These are phyloP conservation scores for Nymphaea colorata DNA, from an alignment of 164 flowering plant genomes.

Conservation along the genomic window DNA sequence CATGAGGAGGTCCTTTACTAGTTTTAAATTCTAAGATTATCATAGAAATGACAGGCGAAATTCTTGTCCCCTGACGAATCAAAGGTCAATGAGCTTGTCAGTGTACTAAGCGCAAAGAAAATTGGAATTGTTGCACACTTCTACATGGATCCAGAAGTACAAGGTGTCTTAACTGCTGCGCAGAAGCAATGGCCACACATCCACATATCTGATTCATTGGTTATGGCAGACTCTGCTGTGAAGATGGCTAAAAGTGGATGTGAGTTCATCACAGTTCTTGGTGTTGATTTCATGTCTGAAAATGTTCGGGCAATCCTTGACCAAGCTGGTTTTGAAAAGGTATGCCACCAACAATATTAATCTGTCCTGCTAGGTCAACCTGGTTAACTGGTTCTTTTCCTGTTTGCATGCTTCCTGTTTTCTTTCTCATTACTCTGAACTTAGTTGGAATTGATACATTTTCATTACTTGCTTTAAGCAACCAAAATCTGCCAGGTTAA, in stretches of 20 bases:
- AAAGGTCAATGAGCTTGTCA: conserved; percentile 72
- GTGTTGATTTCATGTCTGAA: conserved; percentile 99
- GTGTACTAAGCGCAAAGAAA: conserved; percentile 67
- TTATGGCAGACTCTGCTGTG: conserved; percentile 93
- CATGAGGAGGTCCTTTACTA: too few relatives aligned
- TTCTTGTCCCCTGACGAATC: conserved; percentile 66
- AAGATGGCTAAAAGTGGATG: conserved; percentile 94
- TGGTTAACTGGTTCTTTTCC: neutral
- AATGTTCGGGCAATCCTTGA: conserved; percentile 98
- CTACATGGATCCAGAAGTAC: conserved; percentile 99
- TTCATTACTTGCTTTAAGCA: too few relatives aligned
- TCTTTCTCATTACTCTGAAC: neutral
- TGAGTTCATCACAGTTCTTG: conserved; percentile 66
- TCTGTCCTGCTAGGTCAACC: neutral
- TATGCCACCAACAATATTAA: conserved; percentile 10
- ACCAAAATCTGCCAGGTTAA: too few relatives aligned
- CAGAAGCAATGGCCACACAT: conserved; percentile 93
- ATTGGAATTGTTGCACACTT: conserved; percentile 94
- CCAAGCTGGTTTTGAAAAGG: conserved; percentile 84
- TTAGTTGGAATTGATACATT: too few relatives aligned
- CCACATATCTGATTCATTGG: conserved; percentile 86
- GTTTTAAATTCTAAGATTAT: conserved; percentile 3
- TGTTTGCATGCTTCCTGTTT: neutral
- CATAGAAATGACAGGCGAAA: conserved; percentile 58
- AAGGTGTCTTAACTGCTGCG: conserved; percentile 90